Evolutionary conservation across 805 yeast genomes (phyloP), one percentile per base, ranked within the genome.

Genomic region (Yamadazyma endophytica): DNA sequence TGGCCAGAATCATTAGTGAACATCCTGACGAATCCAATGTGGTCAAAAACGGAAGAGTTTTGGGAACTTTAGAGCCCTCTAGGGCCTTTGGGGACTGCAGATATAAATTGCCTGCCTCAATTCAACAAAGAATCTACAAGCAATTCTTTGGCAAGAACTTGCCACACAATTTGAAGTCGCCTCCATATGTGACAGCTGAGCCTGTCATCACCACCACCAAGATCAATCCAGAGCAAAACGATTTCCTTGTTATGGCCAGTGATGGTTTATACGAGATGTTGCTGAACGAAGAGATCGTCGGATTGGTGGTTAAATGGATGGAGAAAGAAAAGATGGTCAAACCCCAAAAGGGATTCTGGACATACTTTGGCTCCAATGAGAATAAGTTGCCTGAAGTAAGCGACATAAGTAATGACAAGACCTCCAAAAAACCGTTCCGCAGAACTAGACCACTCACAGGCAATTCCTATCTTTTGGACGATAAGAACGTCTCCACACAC

Each of bases 81-180:
- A 71, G 98, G 49, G 95, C 97, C 1, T 92, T 92, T 66, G 98
- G 98, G 28, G 98, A 92, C 57, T 95, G 96, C 37, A 74, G 96
- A 39, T 92, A 87, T 54, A 92, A 92, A 53, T 73, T 95, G 68
- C 76, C 88, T 52, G 80, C 46, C 39, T 77, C 79, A 14, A 72
- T 86, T 35, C 97, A 94, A 49, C 81, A 81, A 28, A 62, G 70
- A 36, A 70, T 84, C 15, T 80, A 85, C 45, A 71, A 80, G 39
- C 79, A 79, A 46, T 80, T 88, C 44, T 89, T 90, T 53, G 94
- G 96, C 21, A 73, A 90, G 52, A 61, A 73, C 36, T 74, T 84
- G 15, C 94, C 94, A 19, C 74, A 75, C 31, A 74, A 77, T 44
- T 70, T 86, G 38, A 67, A 78, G 37, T 82, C 96, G 2, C 98